Percentiles rank a stretch among this genome's conserved stretches.
These are phyloP conservation scores for Leishmania turanica DNA, from an alignment of 208 protist species.

Conservation along the genomic window DNA sequence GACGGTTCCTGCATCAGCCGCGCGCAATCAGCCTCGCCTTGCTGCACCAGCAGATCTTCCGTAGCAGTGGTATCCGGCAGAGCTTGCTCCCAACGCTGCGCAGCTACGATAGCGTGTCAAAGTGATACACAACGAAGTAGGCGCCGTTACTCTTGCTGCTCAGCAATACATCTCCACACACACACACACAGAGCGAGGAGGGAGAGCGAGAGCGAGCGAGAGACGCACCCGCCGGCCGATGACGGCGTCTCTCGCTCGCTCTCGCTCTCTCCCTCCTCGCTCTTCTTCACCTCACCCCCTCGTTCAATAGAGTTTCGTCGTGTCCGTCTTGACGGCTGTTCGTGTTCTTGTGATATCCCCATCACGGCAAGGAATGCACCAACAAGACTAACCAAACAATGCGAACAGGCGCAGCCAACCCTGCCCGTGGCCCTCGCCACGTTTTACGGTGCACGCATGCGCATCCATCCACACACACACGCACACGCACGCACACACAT, in stretches of 20 bases:
- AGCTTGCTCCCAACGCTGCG: conserved; percentile 82
- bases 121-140: conserved; percentile 28
- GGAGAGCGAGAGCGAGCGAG: not conserved
- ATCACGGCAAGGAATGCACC: not conserved
- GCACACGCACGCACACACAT: too few species aligned
- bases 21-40: conserved; percentile 73
- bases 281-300: not conserved
- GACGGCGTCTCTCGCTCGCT: not conserved
- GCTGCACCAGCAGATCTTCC: conserved; percentile 89
- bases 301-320: not conserved
- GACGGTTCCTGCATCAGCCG: conserved; percentile 48
- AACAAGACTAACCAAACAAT: not conserved
- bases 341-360: too few species aligned
- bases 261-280: not conserved
- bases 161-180: not conserved
- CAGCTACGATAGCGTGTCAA: conserved; percentile 85
- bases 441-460: not conserved
- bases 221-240: not conserved
- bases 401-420: not conserved
- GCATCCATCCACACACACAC: not conserved
- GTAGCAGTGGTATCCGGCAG: conserved; percentile 71
- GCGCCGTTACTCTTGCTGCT: not conserved
- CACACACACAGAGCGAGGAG: not conserved
- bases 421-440: not conserved
- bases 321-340: not conserved